phyloP scores from a whole-genome alignment of 768 basidiomycete species.

The Pisolithus orientalis region DNA sequence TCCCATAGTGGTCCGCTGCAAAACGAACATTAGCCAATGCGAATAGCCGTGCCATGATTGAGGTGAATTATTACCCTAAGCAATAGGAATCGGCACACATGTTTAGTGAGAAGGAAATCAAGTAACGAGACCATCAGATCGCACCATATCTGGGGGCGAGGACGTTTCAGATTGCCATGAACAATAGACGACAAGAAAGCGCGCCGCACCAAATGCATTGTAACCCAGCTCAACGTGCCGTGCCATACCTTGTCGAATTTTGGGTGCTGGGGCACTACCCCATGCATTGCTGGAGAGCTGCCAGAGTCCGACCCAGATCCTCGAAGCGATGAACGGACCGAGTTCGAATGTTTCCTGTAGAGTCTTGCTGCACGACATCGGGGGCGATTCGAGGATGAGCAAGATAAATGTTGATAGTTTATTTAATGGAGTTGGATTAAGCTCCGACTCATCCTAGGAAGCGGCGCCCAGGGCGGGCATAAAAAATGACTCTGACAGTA shows the following conservation, averaged over 20 bases:
- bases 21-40: slow-evolving; percentile 8
- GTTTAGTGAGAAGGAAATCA: not conserved
- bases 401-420: slow-evolving; percentile 5
- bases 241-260: slow-evolving; percentile 63
- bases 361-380: slow-evolving; percentile 17
- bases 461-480: no score
- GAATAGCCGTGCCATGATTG: not conserved
- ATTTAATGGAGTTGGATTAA: slow-evolving; percentile 24
- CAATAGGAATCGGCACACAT: not conserved
- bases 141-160: slow-evolving; percentile 47
- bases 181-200: slow-evolving; percentile 6
- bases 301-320: slow-evolving; percentile 78
- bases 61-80: slow-evolving; percentile 20
- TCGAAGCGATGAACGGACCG: slow-evolving; percentile 52
- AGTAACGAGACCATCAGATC: slow-evolving; percentile 14
- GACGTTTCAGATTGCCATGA: slow-evolving; percentile 4
- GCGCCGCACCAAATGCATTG: slow-evolving; percentile 37
- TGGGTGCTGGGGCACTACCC: slow-evolving; percentile 65
- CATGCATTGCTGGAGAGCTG: slow-evolving; percentile 83
- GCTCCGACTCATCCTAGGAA: slow-evolving; percentile 18
- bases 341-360: slow-evolving; percentile 44
- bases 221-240: slow-evolving; percentile 52
- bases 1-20: slow-evolving; percentile 82
- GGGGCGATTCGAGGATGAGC: slow-evolving; percentile 5
- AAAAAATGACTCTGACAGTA: no score